Base-by-base conservation (phyloP, 2,329 filamentous ascomycete species). In the Colletotrichum lindemuthianum region DNA sequence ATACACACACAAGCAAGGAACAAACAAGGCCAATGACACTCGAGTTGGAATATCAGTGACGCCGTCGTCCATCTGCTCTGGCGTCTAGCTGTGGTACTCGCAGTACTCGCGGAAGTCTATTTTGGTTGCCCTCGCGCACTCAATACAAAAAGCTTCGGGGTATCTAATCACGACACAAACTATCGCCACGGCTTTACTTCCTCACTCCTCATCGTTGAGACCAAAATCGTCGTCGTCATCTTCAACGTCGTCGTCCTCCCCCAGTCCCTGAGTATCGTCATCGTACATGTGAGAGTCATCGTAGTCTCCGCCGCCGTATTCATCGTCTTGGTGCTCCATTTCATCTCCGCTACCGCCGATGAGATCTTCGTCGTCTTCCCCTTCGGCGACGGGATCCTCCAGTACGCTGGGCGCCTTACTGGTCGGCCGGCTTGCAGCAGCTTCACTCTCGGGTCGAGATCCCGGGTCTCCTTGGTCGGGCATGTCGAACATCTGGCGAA, bases 401-500 rank as follows among this genome's bases (percentile, higher is more conserved):
- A 74, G 76, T 33, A 73, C 72, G 65, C 77, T 78, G 8, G 71
- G 72, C 2, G 74, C 73, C 6, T 72, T 72, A 60, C 76, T 79
- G 47, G 73, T 72, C 49, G 70, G 70, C n/a, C 69, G 71, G 55
- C 76, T 79, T 5, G 74, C 71, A 12, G 71, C 73, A 12, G 71
- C 73, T 54, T 79, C 78, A 60, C 83, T 86, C 41, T 81, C 84
- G 0, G 81, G 80, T 11, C 80, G 81, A 32, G 84, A 86, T 0
- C 84, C 84, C 0, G 83, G 79, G 0, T 81, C 82, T 2, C 73
- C 75, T 39, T 74, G 73, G 67, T 79, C 78, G 24, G 77, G 75
- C 69, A 78, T 75, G 69, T 84, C 82, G 66, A 89, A 89, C 32
- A 90, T 81, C 63, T 80, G 84, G 48, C 82, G 79, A 67, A 90